A percentile compares a stretch with the other conserved stretches of the same genome.
Conservation (phyloP, 768 basidiomycete genomes). For the Leccinum arenicola region DNA sequence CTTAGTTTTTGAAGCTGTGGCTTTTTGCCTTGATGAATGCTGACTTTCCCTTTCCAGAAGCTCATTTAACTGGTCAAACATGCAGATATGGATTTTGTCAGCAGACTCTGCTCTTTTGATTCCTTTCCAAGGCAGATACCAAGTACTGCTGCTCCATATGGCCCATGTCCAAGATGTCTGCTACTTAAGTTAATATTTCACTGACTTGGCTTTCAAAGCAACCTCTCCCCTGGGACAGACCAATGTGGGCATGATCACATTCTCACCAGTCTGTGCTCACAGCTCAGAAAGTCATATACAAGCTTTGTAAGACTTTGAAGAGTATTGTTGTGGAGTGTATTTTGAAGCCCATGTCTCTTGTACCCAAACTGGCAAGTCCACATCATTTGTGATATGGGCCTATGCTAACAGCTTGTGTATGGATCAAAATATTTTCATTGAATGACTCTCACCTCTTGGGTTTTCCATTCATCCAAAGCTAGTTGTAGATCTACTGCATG, state of each 20-base stretch:
- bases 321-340: neutral
- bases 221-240: neutral
- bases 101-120: no score
- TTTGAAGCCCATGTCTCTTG: neutral
- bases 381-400: neutral
- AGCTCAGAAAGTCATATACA: conserved; percentile 5
- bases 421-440: neutral
- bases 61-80: no score
- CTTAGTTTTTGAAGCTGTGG: no score
- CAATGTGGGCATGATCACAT: neutral
- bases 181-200: conserved; percentile 14
- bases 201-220: conserved; percentile 1
- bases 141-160: no score
- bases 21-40: no score
- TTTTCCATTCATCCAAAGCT: neutral
- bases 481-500: neutral
- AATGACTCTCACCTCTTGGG: neutral
- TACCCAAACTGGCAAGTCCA: conserved; percentile 10
- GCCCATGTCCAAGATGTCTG: conserved; percentile 30
- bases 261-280: neutral
- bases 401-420: neutral
- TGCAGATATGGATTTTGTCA: no score
- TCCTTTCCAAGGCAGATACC: no score
- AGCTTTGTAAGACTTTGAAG: neutral
- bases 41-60: no score